These are phyloP conservation scores for Pseudogymnoascus sp. DNA, from an alignment of 2,329 filamentous ascomycete species.

Conservation along the genomic window DNA sequence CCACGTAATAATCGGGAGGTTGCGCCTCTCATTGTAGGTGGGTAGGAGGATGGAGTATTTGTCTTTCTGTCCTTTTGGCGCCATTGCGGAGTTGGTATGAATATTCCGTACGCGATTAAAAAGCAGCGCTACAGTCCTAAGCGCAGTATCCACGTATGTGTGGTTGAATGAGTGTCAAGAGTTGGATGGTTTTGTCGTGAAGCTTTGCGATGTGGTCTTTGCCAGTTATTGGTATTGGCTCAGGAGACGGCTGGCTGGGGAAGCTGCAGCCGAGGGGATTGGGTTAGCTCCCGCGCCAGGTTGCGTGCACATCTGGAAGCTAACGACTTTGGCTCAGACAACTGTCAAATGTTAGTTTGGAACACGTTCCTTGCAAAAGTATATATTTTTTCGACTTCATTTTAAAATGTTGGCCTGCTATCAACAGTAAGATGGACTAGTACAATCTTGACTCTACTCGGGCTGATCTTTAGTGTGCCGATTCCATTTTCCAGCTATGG, in stretches of 20 bases:
- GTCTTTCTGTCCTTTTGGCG: constrained; percentile 38
- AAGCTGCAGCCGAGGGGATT: constrained; percentile 4
- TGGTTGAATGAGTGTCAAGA: background rate
- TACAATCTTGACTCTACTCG: background rate
- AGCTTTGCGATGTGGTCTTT: constrained; percentile 9
- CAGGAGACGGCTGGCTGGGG: constrained; percentile 5
- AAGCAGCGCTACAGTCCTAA: background rate
- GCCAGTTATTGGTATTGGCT: constrained; percentile 6
- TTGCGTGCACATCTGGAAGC: constrained; percentile 1
- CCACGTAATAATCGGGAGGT: constrained; percentile 93
- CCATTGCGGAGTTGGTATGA: constrained; percentile 2
- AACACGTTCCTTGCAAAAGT: background rate
- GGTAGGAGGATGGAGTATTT: constrained; percentile 97
- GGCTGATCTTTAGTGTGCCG: background rate
- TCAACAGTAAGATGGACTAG: background rate
- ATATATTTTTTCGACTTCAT: background rate
- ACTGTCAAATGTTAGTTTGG: background rate
- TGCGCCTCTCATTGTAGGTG: constrained; percentile 96
- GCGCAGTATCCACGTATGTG: background rate
- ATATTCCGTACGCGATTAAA: background rate
- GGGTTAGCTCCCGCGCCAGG: constrained; percentile 7
- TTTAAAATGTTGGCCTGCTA: background rate
- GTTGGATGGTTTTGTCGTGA: constrained; percentile 2
- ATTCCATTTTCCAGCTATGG: background rate
- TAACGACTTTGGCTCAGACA: constrained; percentile 1